Conservation (phyloP, 176 grass and related monocot species). For the Lolium perenne region DNA sequence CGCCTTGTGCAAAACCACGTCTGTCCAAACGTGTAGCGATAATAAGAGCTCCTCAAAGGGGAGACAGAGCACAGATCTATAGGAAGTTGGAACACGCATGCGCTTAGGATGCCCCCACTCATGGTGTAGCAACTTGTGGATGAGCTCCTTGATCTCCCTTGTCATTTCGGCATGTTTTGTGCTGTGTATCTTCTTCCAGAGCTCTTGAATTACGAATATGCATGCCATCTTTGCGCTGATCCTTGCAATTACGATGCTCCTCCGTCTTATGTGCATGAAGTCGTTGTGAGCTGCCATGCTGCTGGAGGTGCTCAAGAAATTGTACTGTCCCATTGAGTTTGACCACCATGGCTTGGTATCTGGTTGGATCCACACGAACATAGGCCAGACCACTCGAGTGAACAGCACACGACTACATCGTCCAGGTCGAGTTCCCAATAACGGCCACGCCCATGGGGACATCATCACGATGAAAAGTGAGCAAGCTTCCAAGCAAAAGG, state of each 20-base stretch:
- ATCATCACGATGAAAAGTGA: background rate
- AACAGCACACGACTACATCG: background rate
- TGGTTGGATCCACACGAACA: background rate
- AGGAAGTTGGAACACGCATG: background rate
- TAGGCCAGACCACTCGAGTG: background rate
- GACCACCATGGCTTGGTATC: conserved; percentile 18
- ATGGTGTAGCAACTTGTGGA: background rate
- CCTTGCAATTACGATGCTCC: background rate
- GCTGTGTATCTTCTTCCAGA: background rate
- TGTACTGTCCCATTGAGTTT: conserved; percentile 19
- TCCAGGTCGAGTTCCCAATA: background rate
- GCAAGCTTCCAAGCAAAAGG: background rate
- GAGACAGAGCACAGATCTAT: background rate
- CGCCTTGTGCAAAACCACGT: background rate
- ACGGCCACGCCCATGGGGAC: background rate
- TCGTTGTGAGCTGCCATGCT: no score
- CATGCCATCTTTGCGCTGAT: background rate
- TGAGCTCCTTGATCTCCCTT: background rate
- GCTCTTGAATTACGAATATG: background rate
- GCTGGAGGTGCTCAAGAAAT: background rate
- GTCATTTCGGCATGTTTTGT: background rate
- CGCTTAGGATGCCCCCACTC: no score
- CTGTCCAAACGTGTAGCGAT: background rate
- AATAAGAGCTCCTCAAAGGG: background rate
- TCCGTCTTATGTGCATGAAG: no score